Evolutionary conservation across 805 yeast species (phyloP).

Genomic region (Sungouiella blattae): DNA sequence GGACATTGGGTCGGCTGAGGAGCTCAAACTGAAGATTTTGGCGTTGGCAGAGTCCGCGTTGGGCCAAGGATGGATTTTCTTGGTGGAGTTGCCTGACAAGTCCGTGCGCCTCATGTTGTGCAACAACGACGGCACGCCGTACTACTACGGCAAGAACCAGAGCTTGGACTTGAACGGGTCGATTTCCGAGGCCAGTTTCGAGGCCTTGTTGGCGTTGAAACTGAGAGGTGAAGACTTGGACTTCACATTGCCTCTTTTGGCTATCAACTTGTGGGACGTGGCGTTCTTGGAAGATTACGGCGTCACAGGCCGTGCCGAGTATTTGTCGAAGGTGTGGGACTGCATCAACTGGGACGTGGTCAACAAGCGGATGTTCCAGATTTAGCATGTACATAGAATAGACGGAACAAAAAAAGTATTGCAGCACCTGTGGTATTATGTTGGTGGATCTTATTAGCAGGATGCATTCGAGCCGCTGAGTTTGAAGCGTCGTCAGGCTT

Average conservation of each 20-base stretch:
- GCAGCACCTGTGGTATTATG: no score
- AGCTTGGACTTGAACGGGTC: constrained; percentile 73
- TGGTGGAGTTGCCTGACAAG: constrained; percentile 65
- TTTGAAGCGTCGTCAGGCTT: no score
- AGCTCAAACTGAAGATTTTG: constrained; percentile 48
- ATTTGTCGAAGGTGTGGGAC: constrained; percentile 71
- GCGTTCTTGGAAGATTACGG: constrained; percentile 89
- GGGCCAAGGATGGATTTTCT: constrained; percentile 75
- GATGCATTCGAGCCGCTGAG: no score
- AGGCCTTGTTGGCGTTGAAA: constrained; percentile 43
- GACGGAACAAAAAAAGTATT: no score
- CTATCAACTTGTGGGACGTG: constrained; percentile 82
- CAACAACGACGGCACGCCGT: constrained; percentile 78
- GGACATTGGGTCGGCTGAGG: constrained; percentile 41
- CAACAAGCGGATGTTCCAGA: constrained; percentile 46
- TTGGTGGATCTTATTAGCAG: no score
- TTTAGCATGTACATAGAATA: constrained; percentile 19
- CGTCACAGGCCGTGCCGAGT: constrained; percentile 64
- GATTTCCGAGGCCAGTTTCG: constrained; percentile 52
- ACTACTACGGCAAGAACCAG: constrained; percentile 66
- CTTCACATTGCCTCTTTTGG: constrained; percentile 70
- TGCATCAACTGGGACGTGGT: constrained; percentile 82
- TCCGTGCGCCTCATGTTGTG: constrained; percentile 50
- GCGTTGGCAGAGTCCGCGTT: constrained; percentile 47
- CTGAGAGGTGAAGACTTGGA: constrained; percentile 46